A percentile compares a stretch with the other conserved stretches of the same genome.
phyloP scores from a whole-genome alignment of 2,329 filamentous ascomycete genomes.

The Colletotrichum caudatum region DNA sequence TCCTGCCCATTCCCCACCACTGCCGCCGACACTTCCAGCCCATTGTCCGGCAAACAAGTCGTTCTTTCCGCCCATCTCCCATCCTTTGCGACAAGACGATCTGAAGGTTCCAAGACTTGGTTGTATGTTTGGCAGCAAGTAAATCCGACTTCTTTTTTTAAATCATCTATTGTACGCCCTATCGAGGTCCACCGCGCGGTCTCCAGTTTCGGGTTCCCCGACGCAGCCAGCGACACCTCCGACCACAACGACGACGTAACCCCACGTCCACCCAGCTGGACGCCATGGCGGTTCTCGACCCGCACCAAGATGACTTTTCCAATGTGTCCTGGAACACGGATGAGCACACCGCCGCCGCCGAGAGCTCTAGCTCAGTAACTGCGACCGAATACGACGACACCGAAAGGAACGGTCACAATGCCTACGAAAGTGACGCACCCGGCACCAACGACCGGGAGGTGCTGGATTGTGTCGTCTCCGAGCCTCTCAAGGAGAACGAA shows the following conservation, averaged over 20 bases:
- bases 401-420: conserved; percentile 52
- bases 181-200: not conserved
- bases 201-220: not conserved
- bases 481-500: conserved; percentile 93
- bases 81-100: conserved; percentile 29
- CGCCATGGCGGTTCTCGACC: conserved; percentile 62
- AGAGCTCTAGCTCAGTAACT: conserved; percentile 48
- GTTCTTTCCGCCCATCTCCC: conserved; percentile 23
- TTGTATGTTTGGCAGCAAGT: not conserved
- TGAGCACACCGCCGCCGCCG: conserved; percentile 49
- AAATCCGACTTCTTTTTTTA: not conserved
- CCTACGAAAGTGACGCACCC: conserved; percentile 62
- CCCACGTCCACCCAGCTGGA: conserved; percentile 40
- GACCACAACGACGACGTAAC: conserved; percentile 35
- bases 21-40: conserved; percentile 38
- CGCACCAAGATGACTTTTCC: conserved; percentile 76
- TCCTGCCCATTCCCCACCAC: conserved; percentile 37
- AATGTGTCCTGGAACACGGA: conserved; percentile 83
- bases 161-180: not conserved
- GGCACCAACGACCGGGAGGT: conserved; percentile 74
- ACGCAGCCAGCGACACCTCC: conserved; percentile 7
- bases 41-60: conserved; percentile 32
- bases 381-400: conserved; percentile 39
- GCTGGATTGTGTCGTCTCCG: conserved; percentile 85
- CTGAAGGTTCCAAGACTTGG: conserved; percentile 3